Percentiles rank a stretch among this genome's conserved stretches.
Conservation (phyloP, 805 yeast species). For the Cyberlindnera galapagoensis region DNA sequence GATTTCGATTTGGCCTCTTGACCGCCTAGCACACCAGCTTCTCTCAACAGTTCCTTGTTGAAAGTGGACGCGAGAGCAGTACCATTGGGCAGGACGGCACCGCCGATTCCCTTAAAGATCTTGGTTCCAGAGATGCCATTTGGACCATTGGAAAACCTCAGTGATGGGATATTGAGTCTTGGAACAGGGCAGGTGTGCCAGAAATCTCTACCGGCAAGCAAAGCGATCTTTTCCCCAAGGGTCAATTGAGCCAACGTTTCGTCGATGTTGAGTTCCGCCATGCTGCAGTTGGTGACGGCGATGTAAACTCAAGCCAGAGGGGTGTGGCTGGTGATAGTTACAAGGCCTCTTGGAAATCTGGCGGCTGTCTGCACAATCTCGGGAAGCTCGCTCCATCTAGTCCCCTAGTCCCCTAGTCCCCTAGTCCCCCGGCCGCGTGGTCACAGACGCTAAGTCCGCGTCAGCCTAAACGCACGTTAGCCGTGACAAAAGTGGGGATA, state of each 20-base stretch:
- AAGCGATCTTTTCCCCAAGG: conserved; percentile 12
- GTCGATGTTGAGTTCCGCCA: conserved; percentile 12
- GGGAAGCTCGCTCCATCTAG: too few relatives aligned
- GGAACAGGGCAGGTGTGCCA: conserved; percentile 39
- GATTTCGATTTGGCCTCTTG: conserved; percentile 47
- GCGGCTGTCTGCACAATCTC: too few relatives aligned
- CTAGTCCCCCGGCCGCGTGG: too few relatives aligned
- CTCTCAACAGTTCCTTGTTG: conserved; percentile 37
- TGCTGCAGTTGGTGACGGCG: too few relatives aligned
- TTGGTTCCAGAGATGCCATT: conserved; percentile 53
- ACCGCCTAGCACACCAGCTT: conserved; percentile 48
- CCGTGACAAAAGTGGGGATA: too few relatives aligned
- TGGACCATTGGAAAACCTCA: conserved; percentile 52
- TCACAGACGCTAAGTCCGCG: too few relatives aligned
- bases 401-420: too few relatives aligned
- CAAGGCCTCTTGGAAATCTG: too few relatives aligned
- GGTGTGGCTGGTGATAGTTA: too few relatives aligned
- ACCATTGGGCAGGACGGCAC: conserved; percentile 55
- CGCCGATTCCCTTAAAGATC: conserved; percentile 42
- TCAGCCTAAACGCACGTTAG: too few relatives aligned
- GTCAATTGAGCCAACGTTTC: conserved; percentile 11
- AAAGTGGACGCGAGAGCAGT: conserved; percentile 51
- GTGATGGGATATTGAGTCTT: conserved; percentile 34
- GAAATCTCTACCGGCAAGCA: conserved; percentile 32
- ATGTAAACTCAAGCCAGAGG: too few relatives aligned